Evolutionary conservation across 2,329 filamentous ascomycete genomes (phyloP).

Genomic region (Cytospora chrysosperma): DNA sequence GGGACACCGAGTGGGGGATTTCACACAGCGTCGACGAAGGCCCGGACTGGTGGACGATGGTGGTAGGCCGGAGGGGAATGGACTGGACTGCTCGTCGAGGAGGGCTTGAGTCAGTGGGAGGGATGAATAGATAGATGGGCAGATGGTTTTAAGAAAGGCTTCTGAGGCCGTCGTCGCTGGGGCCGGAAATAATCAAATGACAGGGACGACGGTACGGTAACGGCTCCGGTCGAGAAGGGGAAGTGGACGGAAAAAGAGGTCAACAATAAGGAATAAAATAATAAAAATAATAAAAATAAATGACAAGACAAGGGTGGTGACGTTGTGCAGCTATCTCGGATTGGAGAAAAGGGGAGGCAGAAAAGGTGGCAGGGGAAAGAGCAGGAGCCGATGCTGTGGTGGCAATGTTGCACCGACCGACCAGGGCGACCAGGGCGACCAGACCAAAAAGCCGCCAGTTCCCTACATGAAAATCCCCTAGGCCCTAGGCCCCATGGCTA

Average conservation of each 20-base stretch:
- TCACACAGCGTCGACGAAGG: neutral
- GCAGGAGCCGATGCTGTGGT: slow-evolving; percentile 22
- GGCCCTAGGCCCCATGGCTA: too few species aligned
- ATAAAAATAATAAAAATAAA: too few species aligned
- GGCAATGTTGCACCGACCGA: slow-evolving; percentile 24
- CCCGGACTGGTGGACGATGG: neutral
- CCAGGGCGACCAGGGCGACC: too few species aligned
- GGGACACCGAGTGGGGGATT: slow-evolving; percentile 19
- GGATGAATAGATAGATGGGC: neutral
- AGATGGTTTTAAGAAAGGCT: neutral
- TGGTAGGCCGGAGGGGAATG: neutral
- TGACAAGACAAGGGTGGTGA: too few species aligned
- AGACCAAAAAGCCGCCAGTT: slow-evolving; percentile 16
- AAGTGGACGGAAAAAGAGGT: slow-evolving; percentile 12
- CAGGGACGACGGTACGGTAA: slow-evolving; percentile 5
- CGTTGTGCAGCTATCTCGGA: slow-evolving; percentile 20
- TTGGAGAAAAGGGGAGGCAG: slow-evolving; percentile 17
- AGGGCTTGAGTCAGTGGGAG: neutral
- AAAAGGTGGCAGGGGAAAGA: slow-evolving; percentile 25
- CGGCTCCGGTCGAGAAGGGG: slow-evolving; percentile 3
- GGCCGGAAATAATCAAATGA: slow-evolving; percentile 12
- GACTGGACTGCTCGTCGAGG: too few species aligned
- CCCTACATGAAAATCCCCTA: slow-evolving; percentile 23
- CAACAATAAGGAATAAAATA: too few species aligned
- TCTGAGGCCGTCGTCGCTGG: slow-evolving; percentile 4